Evolutionary conservation across 495 filamentous ascomycete species (phyloP).

Genomic region (Penicillium lagena): DNA sequence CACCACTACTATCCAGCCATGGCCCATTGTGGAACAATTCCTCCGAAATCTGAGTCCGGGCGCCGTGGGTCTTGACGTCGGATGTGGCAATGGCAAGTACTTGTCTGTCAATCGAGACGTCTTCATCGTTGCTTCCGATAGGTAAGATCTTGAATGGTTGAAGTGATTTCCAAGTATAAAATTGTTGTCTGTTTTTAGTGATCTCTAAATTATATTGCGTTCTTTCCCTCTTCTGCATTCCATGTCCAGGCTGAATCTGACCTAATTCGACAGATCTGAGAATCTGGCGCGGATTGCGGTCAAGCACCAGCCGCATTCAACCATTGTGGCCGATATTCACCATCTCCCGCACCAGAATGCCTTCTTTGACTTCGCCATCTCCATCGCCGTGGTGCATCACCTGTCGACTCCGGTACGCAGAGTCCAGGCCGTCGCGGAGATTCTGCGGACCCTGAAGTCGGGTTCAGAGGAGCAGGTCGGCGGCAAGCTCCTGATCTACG

Average conservation of each 20-base stretch:
- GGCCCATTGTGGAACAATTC: constrained; percentile 86
- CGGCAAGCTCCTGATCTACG: constrained; percentile 75
- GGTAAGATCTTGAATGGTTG: constrained; percentile 39
- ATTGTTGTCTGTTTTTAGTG: constrained; percentile 1
- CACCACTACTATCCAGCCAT: constrained; percentile 49
- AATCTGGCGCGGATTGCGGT: constrained; percentile 71
- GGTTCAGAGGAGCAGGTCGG: constrained; percentile 22
- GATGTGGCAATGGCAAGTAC: constrained; percentile 96
- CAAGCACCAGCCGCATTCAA: constrained; percentile 54
- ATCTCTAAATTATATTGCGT: neutral
- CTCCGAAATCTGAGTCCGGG: constrained; percentile 60
- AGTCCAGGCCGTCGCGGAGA: constrained; percentile 62
- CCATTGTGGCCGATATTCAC: constrained; percentile 66
- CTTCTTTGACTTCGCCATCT: constrained; percentile 87
- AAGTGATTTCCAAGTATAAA: neutral
- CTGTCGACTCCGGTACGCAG: constrained; percentile 76
- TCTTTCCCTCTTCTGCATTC: constrained; percentile 5
- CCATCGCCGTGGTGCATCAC: constrained; percentile 92
- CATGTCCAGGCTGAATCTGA: constrained; percentile 8
- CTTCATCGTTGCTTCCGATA: constrained; percentile 82
- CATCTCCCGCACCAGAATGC: constrained; percentile 60
- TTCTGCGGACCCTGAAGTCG: constrained; percentile 61
- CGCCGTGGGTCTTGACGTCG: constrained; percentile 80
- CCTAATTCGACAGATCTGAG: constrained; percentile 44
- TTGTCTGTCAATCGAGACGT: constrained; percentile 70